Conservation (phyloP, 1,139 yeast species). For the Candida tropicalis region DNA sequence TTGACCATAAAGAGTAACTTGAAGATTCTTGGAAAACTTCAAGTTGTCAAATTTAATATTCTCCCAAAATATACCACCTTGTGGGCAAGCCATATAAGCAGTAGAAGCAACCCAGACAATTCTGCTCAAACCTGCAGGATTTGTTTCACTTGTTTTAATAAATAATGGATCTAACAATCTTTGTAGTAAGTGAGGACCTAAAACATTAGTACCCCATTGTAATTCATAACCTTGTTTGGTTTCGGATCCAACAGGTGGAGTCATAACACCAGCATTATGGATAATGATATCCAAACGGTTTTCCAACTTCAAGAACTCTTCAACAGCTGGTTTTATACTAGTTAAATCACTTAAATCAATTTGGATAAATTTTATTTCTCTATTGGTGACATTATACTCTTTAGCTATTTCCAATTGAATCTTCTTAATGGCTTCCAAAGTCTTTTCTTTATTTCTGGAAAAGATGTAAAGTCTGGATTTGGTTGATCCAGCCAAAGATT, state of each 20-base stretch:
- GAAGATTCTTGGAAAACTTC: conserved; percentile 3
- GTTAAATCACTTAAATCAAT: conserved; percentile 49
- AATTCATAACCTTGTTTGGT: conserved; percentile 17
- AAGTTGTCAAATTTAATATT: conserved; percentile 26
- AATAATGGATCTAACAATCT: conserved; percentile 46
- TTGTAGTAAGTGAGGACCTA: conserved; percentile 53
- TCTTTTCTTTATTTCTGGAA: conserved; percentile 21
- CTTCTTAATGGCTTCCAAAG: conserved; percentile 29
- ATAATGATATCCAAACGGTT: conserved; percentile 42
- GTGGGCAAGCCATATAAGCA: conserved; percentile 38
- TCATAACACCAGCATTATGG: conserved; percentile 55
- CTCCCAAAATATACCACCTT: conserved; percentile 45
- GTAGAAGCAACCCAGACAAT: conserved; percentile 52
- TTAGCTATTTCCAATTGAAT: conserved; percentile 23
- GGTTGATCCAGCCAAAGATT: conserved; percentile 36
- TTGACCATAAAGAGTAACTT: conserved; percentile 39
- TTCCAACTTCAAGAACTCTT: conserved; percentile 25
- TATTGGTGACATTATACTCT: conserved; percentile 14
- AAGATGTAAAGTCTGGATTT: conserved; percentile 34
- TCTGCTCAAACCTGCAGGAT: conserved; percentile 26
- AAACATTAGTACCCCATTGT: conserved; percentile 46
- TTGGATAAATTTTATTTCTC: conserved; percentile 22
- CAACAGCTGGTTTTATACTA: conserved; percentile 43
- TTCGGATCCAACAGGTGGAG: conserved; percentile 34
- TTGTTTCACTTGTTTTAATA: conserved; percentile 28